These are phyloP conservation scores for Neopestalotiopsis sp. DNA, from an alignment of 2,329 filamentous ascomycete species.

Conservation along the genomic window DNA sequence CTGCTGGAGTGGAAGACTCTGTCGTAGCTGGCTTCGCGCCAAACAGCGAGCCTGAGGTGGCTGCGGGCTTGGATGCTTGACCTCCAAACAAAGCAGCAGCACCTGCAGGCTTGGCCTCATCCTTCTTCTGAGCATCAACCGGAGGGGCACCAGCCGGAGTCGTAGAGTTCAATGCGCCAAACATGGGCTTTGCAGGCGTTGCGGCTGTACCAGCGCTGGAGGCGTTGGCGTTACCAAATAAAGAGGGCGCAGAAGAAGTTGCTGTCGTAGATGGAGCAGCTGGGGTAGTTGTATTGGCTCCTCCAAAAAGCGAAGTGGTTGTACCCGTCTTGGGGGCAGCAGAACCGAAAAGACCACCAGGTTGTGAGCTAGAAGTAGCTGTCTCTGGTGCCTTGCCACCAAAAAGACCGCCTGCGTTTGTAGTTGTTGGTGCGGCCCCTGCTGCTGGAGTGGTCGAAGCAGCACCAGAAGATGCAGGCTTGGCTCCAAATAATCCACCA, in stretches of 20 bases:
- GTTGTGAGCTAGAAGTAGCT: constrained; percentile 29
- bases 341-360: constrained; percentile 30
- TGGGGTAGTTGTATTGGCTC: constrained; percentile 15
- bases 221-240: constrained; percentile 3
- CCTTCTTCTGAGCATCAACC: constrained; percentile 32
- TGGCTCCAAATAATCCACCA: constrained; percentile 38
- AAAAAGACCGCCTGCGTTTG: constrained; percentile 33
- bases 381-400: constrained; percentile 30
- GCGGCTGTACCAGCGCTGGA: constrained; percentile 32
- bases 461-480: constrained; percentile 12
- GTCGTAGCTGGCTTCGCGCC: constrained; percentile 32
- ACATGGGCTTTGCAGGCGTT: constrained; percentile 54
- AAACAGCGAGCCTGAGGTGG: constrained; percentile 27
- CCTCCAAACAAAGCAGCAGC: constrained; percentile 28
- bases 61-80: constrained; percentile 23
- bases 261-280: constrained; percentile 30
- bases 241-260: constrained; percentile 52
- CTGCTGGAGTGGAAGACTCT: constrained; percentile 10
- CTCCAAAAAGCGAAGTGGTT: constrained; percentile 30
- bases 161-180: constrained; percentile 53
- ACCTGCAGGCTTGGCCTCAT: constrained; percentile 32
- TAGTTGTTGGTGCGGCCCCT: constrained; percentile 29
- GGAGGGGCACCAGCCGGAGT: constrained; percentile 63
- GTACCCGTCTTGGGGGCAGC: constrained; percentile 24
- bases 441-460: constrained; percentile 32